phyloP scores from a whole-genome alignment of 225 moss, liverwort and hornwort genomes.

The Asterella californica region DNA sequence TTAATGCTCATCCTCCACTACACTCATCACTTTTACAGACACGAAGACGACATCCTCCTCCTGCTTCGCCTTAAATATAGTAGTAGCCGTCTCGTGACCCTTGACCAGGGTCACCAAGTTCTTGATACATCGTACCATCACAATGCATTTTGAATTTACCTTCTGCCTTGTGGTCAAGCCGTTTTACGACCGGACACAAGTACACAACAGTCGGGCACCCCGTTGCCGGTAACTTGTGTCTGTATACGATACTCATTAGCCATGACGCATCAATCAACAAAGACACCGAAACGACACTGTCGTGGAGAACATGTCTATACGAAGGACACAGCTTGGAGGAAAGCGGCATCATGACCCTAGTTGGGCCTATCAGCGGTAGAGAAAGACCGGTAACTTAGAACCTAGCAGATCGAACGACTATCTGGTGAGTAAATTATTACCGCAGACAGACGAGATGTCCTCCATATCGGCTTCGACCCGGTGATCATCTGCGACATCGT shows the following conservation, averaged over 20 bases:
- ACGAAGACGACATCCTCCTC: constrained; percentile 7
- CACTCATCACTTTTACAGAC: constrained; percentile 1
- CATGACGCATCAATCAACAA: not conserved
- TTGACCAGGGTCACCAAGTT: not conserved
- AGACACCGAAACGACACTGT: constrained; percentile 10
- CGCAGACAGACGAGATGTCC: no score
- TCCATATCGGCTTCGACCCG: no score
- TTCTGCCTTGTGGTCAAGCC: not conserved
- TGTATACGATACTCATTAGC: not conserved
- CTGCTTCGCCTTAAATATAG: not conserved
- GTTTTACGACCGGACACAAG: not conserved
- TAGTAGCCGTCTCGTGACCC: not conserved
- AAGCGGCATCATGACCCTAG: not conserved
- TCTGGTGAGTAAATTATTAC: not conserved
- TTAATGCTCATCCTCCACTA: not conserved
- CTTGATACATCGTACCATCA: not conserved
- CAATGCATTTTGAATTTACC: not conserved
- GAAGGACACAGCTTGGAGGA: not conserved
- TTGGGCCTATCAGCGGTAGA: not conserved
- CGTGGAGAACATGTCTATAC: not conserved
- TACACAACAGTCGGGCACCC: not conserved
- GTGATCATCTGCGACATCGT: not conserved
- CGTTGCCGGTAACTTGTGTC: not conserved
- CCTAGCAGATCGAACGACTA: not conserved
- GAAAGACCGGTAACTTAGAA: not conserved